Percentiles rank a stretch among this genome's conserved stretches.
phyloP scores from a whole-genome alignment of 2,329 filamentous ascomycete species.

The Leptographium radiaticola region DNA sequence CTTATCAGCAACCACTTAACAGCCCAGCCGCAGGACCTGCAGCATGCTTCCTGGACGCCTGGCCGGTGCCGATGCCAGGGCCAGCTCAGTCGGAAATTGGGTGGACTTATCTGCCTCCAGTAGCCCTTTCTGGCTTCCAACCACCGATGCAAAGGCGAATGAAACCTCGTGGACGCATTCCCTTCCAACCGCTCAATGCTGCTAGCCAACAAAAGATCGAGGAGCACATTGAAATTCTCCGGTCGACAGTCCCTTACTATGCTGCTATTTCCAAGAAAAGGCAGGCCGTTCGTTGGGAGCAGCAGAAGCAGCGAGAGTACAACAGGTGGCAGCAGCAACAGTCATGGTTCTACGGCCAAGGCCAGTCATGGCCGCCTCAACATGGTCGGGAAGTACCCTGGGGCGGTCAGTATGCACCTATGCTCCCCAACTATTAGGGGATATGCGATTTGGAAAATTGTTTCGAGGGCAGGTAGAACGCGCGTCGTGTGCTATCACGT shows the following conservation, averaged over 20 bases:
- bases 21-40: background rate
- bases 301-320: background rate
- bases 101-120: background rate
- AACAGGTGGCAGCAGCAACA: background rate
- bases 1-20: background rate
- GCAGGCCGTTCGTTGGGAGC: constrained; percentile 7
- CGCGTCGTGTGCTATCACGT: background rate
- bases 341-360: background rate
- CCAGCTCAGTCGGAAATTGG: background rate
- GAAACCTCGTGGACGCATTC: background rate
- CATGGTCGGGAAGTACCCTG: background rate
- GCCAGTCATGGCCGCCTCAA: background rate
- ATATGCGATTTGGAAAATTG: background rate
- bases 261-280: constrained; percentile 7
- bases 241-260: constrained; percentile 9
- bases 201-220: constrained; percentile 10
- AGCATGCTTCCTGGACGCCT: background rate
- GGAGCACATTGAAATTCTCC: constrained; percentile 10
- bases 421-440: background rate
- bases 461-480: background rate
- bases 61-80: background rate
- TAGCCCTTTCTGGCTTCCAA: too few relatives aligned
- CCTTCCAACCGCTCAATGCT: constrained; percentile 3
- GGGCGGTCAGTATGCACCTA: background rate
- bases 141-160: background rate